Evolutionary conservation across 1,284 basidiomycete genomes (phyloP).

Genomic region (Stereum hirsutum): DNA sequence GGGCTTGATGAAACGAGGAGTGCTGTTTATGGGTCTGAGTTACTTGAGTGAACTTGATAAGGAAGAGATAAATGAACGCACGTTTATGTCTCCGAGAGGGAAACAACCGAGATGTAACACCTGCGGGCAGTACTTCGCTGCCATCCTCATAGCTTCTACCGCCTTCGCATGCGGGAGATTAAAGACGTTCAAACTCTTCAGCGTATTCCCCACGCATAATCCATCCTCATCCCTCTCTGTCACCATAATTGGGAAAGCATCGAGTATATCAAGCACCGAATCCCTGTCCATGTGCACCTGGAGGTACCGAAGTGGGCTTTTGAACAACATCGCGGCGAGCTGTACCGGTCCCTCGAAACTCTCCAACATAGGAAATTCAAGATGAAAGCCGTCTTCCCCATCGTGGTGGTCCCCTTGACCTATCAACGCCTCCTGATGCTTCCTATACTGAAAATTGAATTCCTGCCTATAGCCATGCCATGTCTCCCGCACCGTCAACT

Average conservation of each 20-base stretch:
- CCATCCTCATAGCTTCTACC: conserved; percentile 13
- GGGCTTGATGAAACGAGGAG: conserved; percentile 15
- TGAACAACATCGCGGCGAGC: conserved; percentile 17
- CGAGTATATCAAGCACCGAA: conserved; percentile 14
- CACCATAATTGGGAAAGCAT: conserved; percentile 10
- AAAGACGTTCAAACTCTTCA: too few relatives aligned
- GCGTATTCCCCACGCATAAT: conserved; percentile 16
- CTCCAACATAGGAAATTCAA: conserved; percentile 16
- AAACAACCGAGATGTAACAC: conserved; percentile 22
- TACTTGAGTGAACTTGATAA: too few relatives aligned
- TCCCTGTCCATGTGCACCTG: conserved; percentile 18
- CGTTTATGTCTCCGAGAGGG: conserved; percentile 16
- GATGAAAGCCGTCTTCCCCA: background rate
- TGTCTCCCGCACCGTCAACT: conserved; percentile 12
- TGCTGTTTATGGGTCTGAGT: conserved; percentile 14
- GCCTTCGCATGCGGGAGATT: too few relatives aligned
- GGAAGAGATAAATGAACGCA: conserved; percentile 11
- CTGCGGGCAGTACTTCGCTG: conserved; percentile 14
- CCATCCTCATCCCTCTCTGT: conserved; percentile 19
- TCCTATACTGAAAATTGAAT: too few relatives aligned
- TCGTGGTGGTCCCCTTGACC: background rate
- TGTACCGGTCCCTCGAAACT: conserved; percentile 19
- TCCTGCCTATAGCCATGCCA: background rate
- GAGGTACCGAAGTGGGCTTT: conserved; percentile 20
- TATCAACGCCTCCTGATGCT: background rate